phyloP scores from a whole-genome alignment of 2,329 filamentous ascomycete genomes.

The Madurella fahalii region DNA sequence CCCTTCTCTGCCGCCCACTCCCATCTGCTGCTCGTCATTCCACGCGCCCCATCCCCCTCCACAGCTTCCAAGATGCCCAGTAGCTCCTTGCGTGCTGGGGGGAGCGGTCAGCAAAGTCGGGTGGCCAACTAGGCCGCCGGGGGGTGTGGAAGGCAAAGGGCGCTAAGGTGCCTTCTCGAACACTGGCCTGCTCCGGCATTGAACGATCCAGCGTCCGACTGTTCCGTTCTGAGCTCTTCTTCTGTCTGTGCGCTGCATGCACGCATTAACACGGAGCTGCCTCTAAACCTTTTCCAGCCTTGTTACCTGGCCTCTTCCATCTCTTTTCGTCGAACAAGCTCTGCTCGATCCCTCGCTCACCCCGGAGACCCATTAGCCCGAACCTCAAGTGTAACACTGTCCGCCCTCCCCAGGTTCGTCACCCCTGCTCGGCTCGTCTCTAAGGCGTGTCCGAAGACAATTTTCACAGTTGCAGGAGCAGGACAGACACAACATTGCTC shows the following conservation, averaged over 20 bases:
- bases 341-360: background rate
- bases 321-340: constrained; percentile 13
- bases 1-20: background rate
- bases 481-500: background rate
- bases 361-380: constrained; percentile 6
- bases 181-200: constrained; percentile 25
- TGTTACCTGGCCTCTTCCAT: constrained; percentile 10
- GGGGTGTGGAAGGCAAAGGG: no score
- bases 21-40: no score
- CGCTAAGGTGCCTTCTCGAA: constrained; percentile 14
- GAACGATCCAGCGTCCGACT: constrained; percentile 19
- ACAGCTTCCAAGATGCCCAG: no score
- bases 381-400: constrained; percentile 7
- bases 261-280: constrained; percentile 24
- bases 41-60: no score
- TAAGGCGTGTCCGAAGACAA: background rate
- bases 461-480: background rate
- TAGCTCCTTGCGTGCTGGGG: no score
- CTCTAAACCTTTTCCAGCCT: constrained; percentile 19
- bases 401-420: background rate
- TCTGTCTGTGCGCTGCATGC: constrained; percentile 25
- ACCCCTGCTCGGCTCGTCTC: constrained; percentile 3
- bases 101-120: background rate
- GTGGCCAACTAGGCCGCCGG: no score
- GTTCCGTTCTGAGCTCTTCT: constrained; percentile 20